phyloP scores from a whole-genome alignment of 2,329 filamentous ascomycete genomes.

The Alternaria consortialis region DNA sequence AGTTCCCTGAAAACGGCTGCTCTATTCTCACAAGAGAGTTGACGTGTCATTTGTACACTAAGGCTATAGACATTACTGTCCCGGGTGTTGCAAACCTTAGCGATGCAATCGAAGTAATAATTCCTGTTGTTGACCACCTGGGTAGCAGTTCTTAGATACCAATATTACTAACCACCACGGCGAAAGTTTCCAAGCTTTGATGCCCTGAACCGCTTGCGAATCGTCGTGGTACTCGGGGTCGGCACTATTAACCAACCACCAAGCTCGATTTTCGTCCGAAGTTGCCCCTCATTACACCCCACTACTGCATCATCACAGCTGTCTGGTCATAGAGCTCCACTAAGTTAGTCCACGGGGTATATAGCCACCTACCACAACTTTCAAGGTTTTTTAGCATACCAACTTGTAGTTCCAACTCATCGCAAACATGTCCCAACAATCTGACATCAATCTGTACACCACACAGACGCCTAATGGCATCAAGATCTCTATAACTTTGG shows the following conservation, averaged over 20 bases:
- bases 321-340: background rate
- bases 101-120: background rate
- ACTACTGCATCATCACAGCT: constrained; percentile 11
- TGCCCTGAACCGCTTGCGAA: background rate
- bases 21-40: background rate
- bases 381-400: background rate
- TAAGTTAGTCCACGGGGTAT: background rate
- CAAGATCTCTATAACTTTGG: constrained; percentile 86
- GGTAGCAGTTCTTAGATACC: background rate
- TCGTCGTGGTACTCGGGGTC: background rate
- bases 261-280: constrained; percentile 30
- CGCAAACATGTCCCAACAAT: constrained; percentile 43
- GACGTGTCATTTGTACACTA: background rate
- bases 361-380: background rate
- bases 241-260: constrained; percentile 38
- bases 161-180: background rate
- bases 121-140: background rate
- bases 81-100: background rate
- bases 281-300: constrained; percentile 36
- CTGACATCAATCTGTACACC: constrained; percentile 84
- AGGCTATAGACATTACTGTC: background rate
- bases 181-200: background rate
- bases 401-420: background rate
- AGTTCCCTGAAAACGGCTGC: background rate
- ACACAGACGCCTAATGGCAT: constrained; percentile 86